phyloP scores from a whole-genome alignment of 257 asterid genomes.

The Gentiana macrophylla region DNA sequence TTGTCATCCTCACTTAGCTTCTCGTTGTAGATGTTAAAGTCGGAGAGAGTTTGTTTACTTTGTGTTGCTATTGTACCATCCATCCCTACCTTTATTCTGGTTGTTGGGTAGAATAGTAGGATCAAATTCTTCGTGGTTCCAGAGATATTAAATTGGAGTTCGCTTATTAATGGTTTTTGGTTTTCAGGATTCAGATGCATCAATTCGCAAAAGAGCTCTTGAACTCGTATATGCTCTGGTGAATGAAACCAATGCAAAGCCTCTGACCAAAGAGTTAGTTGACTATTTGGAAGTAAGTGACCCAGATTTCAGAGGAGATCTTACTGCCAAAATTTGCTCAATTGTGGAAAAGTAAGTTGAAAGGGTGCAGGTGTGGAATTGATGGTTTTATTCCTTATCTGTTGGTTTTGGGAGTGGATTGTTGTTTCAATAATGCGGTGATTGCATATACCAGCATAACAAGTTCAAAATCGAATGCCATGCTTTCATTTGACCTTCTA shows the following conservation, averaged over 20 bases:
- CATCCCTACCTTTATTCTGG: not conserved
- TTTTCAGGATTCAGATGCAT: conserved; percentile 97
- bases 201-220: conserved; percentile 94
- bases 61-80: not conserved
- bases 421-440: not conserved
- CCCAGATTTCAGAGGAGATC: conserved; percentile 83
- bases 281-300: conserved; percentile 91
- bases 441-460: no score
- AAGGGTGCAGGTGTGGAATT: conserved; percentile 1
- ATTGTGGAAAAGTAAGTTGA: conserved; percentile 91
- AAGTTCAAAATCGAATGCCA: no score
- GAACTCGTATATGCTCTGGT: conserved; percentile 89
- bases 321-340: conserved; percentile 86
- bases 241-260: conserved; percentile 79
- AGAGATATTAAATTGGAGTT: not conserved
- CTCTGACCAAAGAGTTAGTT: conserved; percentile 82
- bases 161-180: not conserved
- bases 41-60: not conserved
- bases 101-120: not conserved
- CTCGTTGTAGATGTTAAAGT: no score
- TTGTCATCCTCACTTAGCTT: no score
- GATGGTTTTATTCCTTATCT: not conserved
- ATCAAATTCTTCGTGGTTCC: not conserved
- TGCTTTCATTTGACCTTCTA: no score
- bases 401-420: conserved; percentile 3